These are phyloP conservation scores for Eucalyptus curtisii DNA, from an alignment of 345 rosid species.

Conservation along the genomic window DNA sequence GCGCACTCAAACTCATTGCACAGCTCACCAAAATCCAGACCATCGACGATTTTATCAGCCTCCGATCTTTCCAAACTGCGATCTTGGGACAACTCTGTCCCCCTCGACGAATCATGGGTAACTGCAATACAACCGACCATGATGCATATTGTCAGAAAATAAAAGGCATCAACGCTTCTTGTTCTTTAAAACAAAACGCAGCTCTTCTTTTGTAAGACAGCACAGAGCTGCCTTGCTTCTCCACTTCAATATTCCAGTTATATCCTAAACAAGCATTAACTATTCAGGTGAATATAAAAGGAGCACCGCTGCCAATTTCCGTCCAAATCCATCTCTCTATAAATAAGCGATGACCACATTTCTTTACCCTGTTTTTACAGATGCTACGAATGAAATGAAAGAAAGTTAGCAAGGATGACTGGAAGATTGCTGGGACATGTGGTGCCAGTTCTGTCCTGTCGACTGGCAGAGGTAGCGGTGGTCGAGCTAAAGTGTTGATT, in stretches of 20 bases:
- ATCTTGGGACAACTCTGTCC: constrained; percentile 12
- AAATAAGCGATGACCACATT: background rate
- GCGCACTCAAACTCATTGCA: constrained; percentile 89
- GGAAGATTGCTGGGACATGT: background rate
- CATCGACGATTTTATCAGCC: constrained; percentile 60
- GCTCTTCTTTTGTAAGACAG: background rate
- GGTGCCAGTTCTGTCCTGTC: background rate
- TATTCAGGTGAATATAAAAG: background rate
- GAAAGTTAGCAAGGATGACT: background rate
- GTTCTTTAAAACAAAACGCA: background rate
- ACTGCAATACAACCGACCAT: constrained; percentile 14
- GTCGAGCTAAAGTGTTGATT: background rate
- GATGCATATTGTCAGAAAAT: background rate
- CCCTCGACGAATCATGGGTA: constrained; percentile 7
- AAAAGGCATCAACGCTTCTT: background rate
- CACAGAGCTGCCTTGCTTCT: background rate
- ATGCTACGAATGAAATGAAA: background rate
- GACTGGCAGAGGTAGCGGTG: background rate
- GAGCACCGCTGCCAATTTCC: background rate
- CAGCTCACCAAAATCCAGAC: constrained; percentile 75
- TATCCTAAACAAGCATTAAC: background rate
- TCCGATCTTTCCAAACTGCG: constrained; percentile 21
- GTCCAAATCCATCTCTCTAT: background rate
- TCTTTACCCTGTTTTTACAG: background rate
- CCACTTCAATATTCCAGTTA: background rate